Base-by-base conservation (phyloP, 2,329 filamentous ascomycete genomes). In the Aureobasidium zeae region DNA sequence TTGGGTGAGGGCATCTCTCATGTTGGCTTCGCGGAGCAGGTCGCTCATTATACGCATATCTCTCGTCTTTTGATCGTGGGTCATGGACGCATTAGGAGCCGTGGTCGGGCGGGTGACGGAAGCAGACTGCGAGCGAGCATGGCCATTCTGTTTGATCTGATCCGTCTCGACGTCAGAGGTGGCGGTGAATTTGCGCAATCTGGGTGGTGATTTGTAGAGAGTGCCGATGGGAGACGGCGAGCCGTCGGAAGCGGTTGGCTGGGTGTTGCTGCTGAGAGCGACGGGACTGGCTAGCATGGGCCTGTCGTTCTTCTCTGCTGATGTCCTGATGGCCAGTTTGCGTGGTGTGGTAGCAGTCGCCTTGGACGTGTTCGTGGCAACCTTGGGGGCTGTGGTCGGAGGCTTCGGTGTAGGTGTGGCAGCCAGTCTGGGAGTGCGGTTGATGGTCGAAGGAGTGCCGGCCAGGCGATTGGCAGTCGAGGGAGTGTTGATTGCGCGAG, bases 21-120 rank as follows among this genome's bases (percentile, higher is more conserved):
- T 16, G 8, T 45, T 43, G 8, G 48, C 45, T 34, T 50, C 48
- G 16, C 42, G 45, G 32, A 50, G 43, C 22, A 50, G 35, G 12
- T 50, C 48, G 17, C 43, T 41, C 48, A 50, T 50, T 19, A 50
- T 50, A 10, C 46, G 42, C 29, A 46, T 46, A 29, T 50, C 48
- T 26, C 43, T 31, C 33, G 42, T 19, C 11, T 36, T 34, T 20
- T 50, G 46, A 12, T 50, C 48, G 20, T 50, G 43, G 5, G 30
- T 35, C 3, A 16, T 12, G 8, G 34, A 8, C n/a, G 34, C 36
- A 10, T 44, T 25, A 16, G 44, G 46, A n/a, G 46, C 46, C 4
- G 46, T 46, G 3, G 37, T 36, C 4, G 48, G 45, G 7, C 45
- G 48, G 11, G 33, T 35, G 6, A 47, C 38, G 13, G 21, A 34